phyloP scores from a whole-genome alignment of 768 basidiomycete genomes.

The Crassisporium funariophilum region DNA sequence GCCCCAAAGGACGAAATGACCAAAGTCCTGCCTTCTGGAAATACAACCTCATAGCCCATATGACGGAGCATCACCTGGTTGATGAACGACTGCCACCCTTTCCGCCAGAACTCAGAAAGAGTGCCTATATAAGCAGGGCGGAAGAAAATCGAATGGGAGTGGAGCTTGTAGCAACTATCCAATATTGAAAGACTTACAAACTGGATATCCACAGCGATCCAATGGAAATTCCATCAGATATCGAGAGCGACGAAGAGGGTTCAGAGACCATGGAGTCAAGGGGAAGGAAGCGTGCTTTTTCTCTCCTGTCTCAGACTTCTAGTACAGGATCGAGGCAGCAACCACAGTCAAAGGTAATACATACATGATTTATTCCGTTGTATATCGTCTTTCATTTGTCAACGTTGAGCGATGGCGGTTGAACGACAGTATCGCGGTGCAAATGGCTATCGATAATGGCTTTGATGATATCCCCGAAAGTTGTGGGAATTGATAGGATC shows the following conservation, averaged over 20 bases:
- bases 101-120: slow-evolving; percentile 2
- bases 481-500: slow-evolving; percentile 1
- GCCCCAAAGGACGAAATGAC: too few relatives aligned
- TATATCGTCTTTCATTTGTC: neutral
- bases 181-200: too few relatives aligned
- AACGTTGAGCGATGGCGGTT: neutral
- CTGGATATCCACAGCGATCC: too few relatives aligned
- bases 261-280: neutral
- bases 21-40: neutral
- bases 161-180: too few relatives aligned
- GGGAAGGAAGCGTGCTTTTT: slow-evolving; percentile 2
- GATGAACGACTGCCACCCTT: slow-evolving; percentile 2
- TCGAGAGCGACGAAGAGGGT: neutral
- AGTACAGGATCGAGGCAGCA: neutral
- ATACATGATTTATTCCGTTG: neutral
- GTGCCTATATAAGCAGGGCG: neutral
- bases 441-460: neutral
- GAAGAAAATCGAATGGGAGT: neutral
- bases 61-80: neutral
- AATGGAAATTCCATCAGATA: too few relatives aligned
- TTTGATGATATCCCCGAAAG: neutral
- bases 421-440: neutral
- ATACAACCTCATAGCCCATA: slow-evolving; percentile 14
- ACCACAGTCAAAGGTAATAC: slow-evolving; percentile 1
- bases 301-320: slow-evolving; percentile 1